Conservation (phyloP, 352 stramenopile species). For the Phytophthora palmivora region DNA sequence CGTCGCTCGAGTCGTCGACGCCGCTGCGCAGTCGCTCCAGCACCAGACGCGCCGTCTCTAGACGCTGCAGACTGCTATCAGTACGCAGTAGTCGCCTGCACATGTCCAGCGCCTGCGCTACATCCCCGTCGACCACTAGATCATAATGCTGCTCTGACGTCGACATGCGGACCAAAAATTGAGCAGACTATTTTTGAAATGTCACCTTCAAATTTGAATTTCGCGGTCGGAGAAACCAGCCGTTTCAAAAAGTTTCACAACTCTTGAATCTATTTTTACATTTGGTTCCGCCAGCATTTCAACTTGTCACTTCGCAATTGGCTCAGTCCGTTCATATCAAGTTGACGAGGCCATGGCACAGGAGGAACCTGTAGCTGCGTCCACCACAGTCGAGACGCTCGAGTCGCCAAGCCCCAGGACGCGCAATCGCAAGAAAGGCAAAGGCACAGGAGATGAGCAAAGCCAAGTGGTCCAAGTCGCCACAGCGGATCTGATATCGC, state of each 20-base stretch:
- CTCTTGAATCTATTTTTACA: slow-evolving; percentile 28
- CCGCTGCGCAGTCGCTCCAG: slow-evolving; percentile 72
- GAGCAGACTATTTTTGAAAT: not conserved
- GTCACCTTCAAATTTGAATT: slow-evolving; percentile 16
- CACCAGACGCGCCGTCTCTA: slow-evolving; percentile 60
- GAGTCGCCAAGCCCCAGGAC: slow-evolving; percentile 30
- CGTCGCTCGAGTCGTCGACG: slow-evolving; percentile 61
- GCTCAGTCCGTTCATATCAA: not conserved
- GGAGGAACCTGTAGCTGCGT: slow-evolving; percentile 16
- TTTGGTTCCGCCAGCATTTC: slow-evolving; percentile 17
- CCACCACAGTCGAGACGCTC: slow-evolving; percentile 7
- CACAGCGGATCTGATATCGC: slow-evolving; percentile 43
- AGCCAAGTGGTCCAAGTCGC: slow-evolving; percentile 12
- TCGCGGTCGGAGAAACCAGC: slow-evolving; percentile 8
- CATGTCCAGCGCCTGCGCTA: slow-evolving; percentile 51
- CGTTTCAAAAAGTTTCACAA: slow-evolving; percentile 38
- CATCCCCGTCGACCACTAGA: slow-evolving; percentile 57
- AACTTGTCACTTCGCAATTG: slow-evolving; percentile 31
- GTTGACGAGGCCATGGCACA: slow-evolving; percentile 26
- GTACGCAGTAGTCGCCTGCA: slow-evolving; percentile 64
- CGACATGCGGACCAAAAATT: slow-evolving; percentile 5
- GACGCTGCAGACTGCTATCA: slow-evolving; percentile 45
- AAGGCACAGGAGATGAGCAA: slow-evolving; percentile 3
- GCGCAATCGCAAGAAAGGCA: slow-evolving; percentile 34
- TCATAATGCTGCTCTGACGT: slow-evolving; percentile 49